Evolutionary conservation across 1,284 basidiomycete species (phyloP), one percentile per base, ranked within the genome.

Genomic region (Puccinia coronata): DNA sequence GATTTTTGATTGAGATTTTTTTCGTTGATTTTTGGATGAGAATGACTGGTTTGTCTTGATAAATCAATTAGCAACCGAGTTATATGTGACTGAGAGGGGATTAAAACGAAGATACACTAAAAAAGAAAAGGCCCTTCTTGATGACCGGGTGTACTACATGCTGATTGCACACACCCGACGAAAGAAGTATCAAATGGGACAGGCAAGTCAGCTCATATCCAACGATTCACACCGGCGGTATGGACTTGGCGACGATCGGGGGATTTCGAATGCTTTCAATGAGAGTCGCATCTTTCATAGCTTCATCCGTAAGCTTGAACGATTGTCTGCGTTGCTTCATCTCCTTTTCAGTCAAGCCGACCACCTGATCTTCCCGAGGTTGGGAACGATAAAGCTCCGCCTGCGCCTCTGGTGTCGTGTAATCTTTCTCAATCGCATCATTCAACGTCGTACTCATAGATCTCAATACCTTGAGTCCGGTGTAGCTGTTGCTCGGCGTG

Each of bases 381-480:
- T 31, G 65, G 8, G 43, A 34, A 14, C 69, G 49, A 34, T 72
- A 61, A 31, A 80, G 34, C 25, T 71, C 69, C n/a, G 57, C 36
- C 63, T 80, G 78, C 14, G 41, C 78, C 47, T 80, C 78, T 28
- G 78, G 78, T 5, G 78, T 80, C 23, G 78, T 80, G 39, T 70
- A 80, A 55, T 80, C 78, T 57, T 70, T 71, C 49, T 80, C 78
- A 39, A 80, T 80, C 39, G 67, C 55, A 2, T 71, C 67, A 39
- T 80, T 67, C n/a, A 80, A 63, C 0, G 78, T 80, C 39, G 51
- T 72, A 41, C 78, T 80, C 78, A 80, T 80, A n/a, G 78, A 69
- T 28, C 67, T 69, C 36, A 80, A 39, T 18, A 47, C 51, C 53
- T 72, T 80, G 16, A 80, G 36, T 43, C 51, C 49, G 14, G 78